A percentile compares a stretch with the other conserved stretches of the same genome.
phyloP scores from a whole-genome alignment of 345 rosid genomes.

The Gossypium thurberi region DNA sequence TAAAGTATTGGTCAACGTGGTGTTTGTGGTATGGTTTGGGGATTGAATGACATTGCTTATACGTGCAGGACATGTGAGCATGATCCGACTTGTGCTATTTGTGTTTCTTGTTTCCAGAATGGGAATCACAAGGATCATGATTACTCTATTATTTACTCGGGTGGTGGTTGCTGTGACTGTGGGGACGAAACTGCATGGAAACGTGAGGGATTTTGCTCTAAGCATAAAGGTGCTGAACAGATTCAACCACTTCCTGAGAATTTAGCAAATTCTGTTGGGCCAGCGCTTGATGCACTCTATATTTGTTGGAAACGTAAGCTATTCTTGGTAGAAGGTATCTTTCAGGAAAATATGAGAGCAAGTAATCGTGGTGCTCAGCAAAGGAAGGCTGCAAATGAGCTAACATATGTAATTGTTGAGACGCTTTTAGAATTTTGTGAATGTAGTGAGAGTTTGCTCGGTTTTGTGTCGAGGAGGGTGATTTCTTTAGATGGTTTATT shows the following conservation, averaged over 20 bases:
- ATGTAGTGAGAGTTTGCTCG: not conserved
- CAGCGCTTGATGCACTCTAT: not conserved
- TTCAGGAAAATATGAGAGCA: not conserved
- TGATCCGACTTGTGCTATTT: slow-evolving; percentile 1
- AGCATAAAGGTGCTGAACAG: slow-evolving; percentile 4
- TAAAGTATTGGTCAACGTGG: slow-evolving; percentile 29
- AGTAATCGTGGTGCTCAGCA: not conserved
- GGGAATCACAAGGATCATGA: slow-evolving; percentile 4
- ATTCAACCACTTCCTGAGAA: not conserved
- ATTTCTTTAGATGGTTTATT: not conserved
- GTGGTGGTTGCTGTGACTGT: slow-evolving; percentile 1
- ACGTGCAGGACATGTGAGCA: not conserved
- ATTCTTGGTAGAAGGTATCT: not conserved
- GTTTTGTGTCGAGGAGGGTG: not conserved
- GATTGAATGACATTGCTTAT: not conserved
- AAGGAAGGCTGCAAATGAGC: not conserved
- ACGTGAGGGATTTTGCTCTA: slow-evolving; percentile 1
- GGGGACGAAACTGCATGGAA: slow-evolving; percentile 1
- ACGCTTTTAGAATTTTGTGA: not conserved
- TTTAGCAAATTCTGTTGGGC: not conserved
- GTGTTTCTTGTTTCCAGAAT: slow-evolving; percentile 3
- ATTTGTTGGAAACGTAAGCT: not conserved
- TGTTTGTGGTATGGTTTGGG: not conserved
- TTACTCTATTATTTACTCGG: not conserved
- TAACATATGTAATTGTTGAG: not conserved